Evolutionary conservation across 768 basidiomycete species (phyloP), one percentile per base, ranked within the genome.

Genomic region (Tylopilus rubrobrunneus): DNA sequence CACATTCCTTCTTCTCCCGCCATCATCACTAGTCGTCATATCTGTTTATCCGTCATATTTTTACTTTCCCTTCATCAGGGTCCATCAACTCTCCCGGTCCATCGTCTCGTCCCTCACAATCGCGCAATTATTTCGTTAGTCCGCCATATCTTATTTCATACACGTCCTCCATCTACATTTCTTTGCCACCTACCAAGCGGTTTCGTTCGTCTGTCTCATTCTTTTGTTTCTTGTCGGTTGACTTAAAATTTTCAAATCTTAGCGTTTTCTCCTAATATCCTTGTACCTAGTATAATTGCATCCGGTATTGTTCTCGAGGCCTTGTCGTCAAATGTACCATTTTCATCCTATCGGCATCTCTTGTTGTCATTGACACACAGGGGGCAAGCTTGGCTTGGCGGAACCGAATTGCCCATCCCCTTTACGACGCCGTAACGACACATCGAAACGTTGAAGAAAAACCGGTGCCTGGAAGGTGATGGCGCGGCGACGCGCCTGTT

Each of bases 201-300:
- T 25, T 12, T 37, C 36, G 15, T 37, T 37, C 36, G 15, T 15
- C 15, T 34, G 11, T 34, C 33, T 17, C 1, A 15, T 44, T 17
- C 17, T 15, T 44, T 39, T 15, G 1, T 25, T 17, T 45, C 48
- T 36, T 25, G 25, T 21, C 10, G n/a, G 2, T 41, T 15, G 14
- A 5, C 36, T 37, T 17, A 7, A 37, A 12, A 34, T 2, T 10
- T 15, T 36, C 37, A 33, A 51, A 47, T 17, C 21, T 45, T 55
- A 48, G 15, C 12, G 49, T 42, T 17, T 37, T 21, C 34, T 46
- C 50, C 27, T 67, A 69, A 69, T 65, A 47, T 4, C 33, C 31
- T 5, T 64, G 66, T 67, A 69, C 39, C 51, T 64, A 62, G 59
- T 58, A 34, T 67, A 69, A 62, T 34, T 67, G 33, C 64, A 42